These are phyloP conservation scores for Suhomyces taliae DNA, from an alignment of 1,139 yeast genomes.

Conservation along the genomic window DNA sequence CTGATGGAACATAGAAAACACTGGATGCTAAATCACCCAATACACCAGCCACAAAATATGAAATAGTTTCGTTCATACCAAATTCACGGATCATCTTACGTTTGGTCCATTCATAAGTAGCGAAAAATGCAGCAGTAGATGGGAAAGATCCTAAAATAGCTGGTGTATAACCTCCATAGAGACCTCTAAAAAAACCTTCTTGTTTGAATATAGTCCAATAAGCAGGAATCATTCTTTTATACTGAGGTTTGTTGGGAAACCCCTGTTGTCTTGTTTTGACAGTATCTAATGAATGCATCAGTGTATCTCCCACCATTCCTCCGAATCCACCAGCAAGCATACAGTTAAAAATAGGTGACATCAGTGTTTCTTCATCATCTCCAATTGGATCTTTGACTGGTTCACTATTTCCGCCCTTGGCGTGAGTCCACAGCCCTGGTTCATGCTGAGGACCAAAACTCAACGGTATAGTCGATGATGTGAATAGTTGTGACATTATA, in stretches of 20 bases:
- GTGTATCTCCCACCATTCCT: constrained; percentile 88
- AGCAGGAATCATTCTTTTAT: constrained; percentile 67
- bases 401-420: constrained; percentile 7
- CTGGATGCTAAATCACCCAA: constrained; percentile 90
- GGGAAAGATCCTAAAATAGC: constrained; percentile 92
- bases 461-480: constrained; percentile 48
- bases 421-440: constrained; percentile 15
- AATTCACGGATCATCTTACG: constrained; percentile 63
- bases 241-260: constrained; percentile 66
- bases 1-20: constrained; percentile 94
- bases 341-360: constrained; percentile 58
- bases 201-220: constrained; percentile 69
- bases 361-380: constrained; percentile 9
- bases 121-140: constrained; percentile 88
- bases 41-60: constrained; percentile 84
- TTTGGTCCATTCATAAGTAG: constrained; percentile 82
- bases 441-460: constrained; percentile 27
- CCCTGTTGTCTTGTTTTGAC: constrained; percentile 98
- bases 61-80: constrained; percentile 72
- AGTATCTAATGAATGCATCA: constrained; percentile 94
- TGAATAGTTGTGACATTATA: constrained; percentile 32
- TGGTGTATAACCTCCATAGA: constrained; percentile 90
- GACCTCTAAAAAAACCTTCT: constrained; percentile 83
- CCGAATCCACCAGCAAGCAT: constrained; percentile 92
- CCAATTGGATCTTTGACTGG: constrained; percentile 1